Evolutionary conservation across 2,329 filamentous ascomycete species (phyloP).

Genomic region (Sporothrix globosa): DNA sequence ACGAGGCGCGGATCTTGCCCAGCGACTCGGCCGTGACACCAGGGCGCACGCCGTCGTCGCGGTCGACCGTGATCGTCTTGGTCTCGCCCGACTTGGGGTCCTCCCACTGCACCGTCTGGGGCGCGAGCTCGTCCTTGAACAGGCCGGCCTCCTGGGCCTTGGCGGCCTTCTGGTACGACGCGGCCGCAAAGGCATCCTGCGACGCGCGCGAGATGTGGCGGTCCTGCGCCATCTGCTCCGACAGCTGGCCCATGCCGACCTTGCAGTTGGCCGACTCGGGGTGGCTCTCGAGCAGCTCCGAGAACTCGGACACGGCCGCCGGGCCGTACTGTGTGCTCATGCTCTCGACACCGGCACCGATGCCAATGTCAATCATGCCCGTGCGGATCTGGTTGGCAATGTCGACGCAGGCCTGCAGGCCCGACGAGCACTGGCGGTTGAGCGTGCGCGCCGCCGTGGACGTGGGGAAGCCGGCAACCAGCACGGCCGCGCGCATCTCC

Average conservation of each 20-base stretch:
- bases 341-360: slow-evolving; percentile 94
- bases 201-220: slow-evolving; percentile 68
- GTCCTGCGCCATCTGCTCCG: slow-evolving; percentile 92
- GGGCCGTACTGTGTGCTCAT: slow-evolving; percentile 94
- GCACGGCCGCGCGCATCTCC: slow-evolving; percentile 89
- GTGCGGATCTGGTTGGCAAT: slow-evolving; percentile 88
- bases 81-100: slow-evolving; percentile 89
- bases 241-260: slow-evolving; percentile 92
- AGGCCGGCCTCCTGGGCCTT: slow-evolving; percentile 85
- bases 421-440: slow-evolving; percentile 93
- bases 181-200: slow-evolving; percentile 94
- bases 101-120: slow-evolving; percentile 82
- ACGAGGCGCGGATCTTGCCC: slow-evolving; percentile 87
- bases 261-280: slow-evolving; percentile 91
- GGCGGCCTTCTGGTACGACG: slow-evolving; percentile 86
- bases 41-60: slow-evolving; percentile 83
- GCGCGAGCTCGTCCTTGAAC: slow-evolving; percentile 88
- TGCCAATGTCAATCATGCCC: slow-evolving; percentile 93
- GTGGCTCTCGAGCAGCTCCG: slow-evolving; percentile 79
- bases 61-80: slow-evolving; percentile 78
- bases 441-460: slow-evolving; percentile 80
- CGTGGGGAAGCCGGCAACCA: slow-evolving; percentile 89
- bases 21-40: slow-evolving; percentile 87
- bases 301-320: slow-evolving; percentile 87
- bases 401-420: slow-evolving; percentile 89